Conservation (phyloP, 768 basidiomycete genomes). For the Leccinum incarnatum region DNA sequence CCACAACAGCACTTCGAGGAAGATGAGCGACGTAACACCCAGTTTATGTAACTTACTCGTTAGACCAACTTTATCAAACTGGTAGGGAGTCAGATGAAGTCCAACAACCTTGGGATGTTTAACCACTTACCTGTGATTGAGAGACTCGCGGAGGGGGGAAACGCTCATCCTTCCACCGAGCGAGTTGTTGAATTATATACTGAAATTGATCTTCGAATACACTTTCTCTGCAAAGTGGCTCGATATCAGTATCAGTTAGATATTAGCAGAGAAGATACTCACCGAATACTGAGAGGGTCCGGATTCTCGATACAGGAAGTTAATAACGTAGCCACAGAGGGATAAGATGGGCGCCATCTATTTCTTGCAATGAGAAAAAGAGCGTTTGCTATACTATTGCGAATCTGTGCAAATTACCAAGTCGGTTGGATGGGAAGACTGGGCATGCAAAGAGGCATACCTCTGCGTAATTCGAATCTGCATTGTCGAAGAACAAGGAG, state of each 20-base stretch:
- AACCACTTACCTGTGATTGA: conserved; percentile 61
- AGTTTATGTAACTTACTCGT: conserved; percentile 50
- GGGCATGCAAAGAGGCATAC: conserved; percentile 36
- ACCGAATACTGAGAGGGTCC: conserved; percentile 68
- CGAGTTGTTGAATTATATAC: conserved; percentile 56
- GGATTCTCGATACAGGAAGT: conserved; percentile 45
- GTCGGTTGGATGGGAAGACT: conserved; percentile 1
- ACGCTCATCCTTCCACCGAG: conserved; percentile 69
- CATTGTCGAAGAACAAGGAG: conserved; percentile 67
- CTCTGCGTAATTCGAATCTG: conserved; percentile 83
- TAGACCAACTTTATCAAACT: conserved; percentile 87
- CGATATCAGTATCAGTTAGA: not conserved
- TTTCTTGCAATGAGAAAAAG: conserved; percentile 55
- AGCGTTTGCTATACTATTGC: conserved; percentile 64
- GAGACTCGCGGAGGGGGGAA: conserved; percentile 83
- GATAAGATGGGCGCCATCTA: conserved; percentile 69
- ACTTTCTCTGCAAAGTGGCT: conserved; percentile 41
- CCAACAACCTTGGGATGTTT: not conserved
- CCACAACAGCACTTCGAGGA: conserved; percentile 67
- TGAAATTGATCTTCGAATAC: conserved; percentile 56
- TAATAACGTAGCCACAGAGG: conserved; percentile 52
- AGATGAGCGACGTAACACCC: conserved; percentile 14
- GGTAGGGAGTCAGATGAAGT: conserved; percentile 16
- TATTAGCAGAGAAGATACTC: conserved; percentile 2
- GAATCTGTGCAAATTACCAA: conserved; percentile 45